Conservation (phyloP, 2,329 filamentous ascomycete species). For the Fusarium transvaalense region DNA sequence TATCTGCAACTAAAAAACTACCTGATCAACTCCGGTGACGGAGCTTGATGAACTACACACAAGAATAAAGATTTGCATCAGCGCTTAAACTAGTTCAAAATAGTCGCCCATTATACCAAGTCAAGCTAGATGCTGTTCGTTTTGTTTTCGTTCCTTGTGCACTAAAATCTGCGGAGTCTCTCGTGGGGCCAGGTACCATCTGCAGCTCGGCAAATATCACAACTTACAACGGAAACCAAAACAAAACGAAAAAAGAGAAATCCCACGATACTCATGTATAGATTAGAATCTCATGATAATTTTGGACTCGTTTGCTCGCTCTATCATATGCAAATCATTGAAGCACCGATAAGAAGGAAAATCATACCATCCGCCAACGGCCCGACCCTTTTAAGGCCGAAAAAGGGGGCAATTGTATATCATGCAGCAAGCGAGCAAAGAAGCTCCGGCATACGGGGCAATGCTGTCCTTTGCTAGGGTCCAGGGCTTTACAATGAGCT, state of each 20-base stretch:
- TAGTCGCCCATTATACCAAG: conserved; percentile 12
- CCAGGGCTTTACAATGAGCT: conserved; percentile 5
- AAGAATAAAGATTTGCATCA: conserved; percentile 9
- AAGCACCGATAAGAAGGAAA: neutral
- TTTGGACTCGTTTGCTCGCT: neutral
- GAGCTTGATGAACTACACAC: conserved; percentile 4
- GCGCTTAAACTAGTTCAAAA: conserved; percentile 15
- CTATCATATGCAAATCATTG: neutral
- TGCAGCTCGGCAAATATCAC: conserved; percentile 1
- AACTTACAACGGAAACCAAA: conserved; percentile 9
- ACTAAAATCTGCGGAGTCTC: conserved; percentile 13
- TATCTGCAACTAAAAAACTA: neutral
- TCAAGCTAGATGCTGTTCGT: conserved; percentile 24
- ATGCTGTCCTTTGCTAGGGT: conserved; percentile 23
- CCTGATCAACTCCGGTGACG: conserved; percentile 10
- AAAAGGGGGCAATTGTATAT: conserved; percentile 26
- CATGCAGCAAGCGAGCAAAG: conserved; percentile 14
- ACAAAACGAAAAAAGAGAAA: neutral
- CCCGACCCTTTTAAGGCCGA: conserved; percentile 30
- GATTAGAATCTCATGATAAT: conserved; percentile 18
- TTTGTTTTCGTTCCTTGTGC: conserved; percentile 12
- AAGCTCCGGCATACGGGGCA: conserved; percentile 4
- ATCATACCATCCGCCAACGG: conserved; percentile 37
- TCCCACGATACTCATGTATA: conserved; percentile 3
- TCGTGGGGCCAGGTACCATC: conserved; percentile 11